A percentile compares a stretch with the other conserved stretches of the same genome.
Evolutionary conservation across 768 basidiomycete genomes (phyloP).

Genomic region (Solioccasus polychromus): DNA sequence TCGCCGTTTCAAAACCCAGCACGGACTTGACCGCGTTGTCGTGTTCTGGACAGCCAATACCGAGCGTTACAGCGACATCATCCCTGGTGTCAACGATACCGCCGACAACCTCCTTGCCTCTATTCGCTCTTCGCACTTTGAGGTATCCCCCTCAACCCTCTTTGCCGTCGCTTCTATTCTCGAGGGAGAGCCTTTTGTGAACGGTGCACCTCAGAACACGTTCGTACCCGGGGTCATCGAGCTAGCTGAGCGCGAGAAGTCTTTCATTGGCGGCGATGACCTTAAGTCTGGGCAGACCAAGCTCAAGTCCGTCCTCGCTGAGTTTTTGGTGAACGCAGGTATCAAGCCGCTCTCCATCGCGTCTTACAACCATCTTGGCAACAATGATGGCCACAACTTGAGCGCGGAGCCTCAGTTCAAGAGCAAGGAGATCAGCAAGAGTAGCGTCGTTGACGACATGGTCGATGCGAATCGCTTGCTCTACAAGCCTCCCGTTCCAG

Average conservation of each 20-base stretch:
- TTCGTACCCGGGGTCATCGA: constrained; percentile 94
- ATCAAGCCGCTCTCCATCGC: constrained; percentile 98
- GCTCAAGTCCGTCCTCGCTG: constrained; percentile 94
- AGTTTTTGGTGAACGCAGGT: constrained; percentile 98
- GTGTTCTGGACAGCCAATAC: constrained; percentile 99
- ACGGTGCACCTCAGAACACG: constrained; percentile 98
- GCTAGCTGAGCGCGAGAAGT: constrained; percentile 83
- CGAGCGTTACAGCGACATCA: constrained; percentile 94
- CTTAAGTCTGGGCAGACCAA: constrained; percentile 98
- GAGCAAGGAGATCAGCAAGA: constrained; percentile 98
- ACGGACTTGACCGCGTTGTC: constrained; percentile 82
- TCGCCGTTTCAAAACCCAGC: constrained; percentile 82
- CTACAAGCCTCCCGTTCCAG: constrained; percentile 75
- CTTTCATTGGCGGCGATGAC: constrained; percentile 97
- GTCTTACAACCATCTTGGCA: constrained; percentile 97
- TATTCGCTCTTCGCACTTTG: constrained; percentile 81
- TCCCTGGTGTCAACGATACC: constrained; percentile 94
- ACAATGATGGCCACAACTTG: constrained; percentile 95
- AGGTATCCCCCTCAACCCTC: constrained; percentile 94
- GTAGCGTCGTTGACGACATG: constrained; percentile 97
- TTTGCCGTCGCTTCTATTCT: constrained; percentile 96
- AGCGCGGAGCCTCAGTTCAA: constrained; percentile 91
- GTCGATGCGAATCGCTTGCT: constrained; percentile 86
- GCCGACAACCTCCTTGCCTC: constrained; percentile 80
- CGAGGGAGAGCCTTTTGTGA: constrained; percentile 93